Evolutionary conservation across 164 flowering plant genomes (phyloP), one percentile per base, ranked within the genome.

Genomic region (Annona squamosa): DNA sequence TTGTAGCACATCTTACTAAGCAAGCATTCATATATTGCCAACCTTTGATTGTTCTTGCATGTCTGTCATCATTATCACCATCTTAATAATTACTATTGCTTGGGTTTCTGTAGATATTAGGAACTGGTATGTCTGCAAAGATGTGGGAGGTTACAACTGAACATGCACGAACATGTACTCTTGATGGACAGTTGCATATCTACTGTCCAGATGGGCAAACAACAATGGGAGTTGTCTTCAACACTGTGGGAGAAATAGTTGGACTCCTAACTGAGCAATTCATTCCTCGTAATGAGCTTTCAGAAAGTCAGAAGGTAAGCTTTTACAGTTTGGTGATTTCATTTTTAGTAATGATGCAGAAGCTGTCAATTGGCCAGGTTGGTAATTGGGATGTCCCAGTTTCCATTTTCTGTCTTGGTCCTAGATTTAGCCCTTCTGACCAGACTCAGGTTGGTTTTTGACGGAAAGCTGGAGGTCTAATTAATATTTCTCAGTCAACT

Each of bases 91-190:
- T 66, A 47, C 44, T 46, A 42, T 66, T 66, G 65, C 44, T 46
- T n/a, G 43, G 10, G 72, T 62, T 13, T 62, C 56, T 82, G 74
- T 76, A 92, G 97, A 87, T 90, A 62, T 81, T 89, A 71, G 97
- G 97, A 46, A 82, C 83, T 74, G 91, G 91, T 26, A 91, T 90
- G 93, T 86, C 90, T 76, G 77, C 87, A 69, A 91, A 85, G 78
- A 88, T 85, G 87, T 92, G 97, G 95, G 94, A 92, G 0, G 82
- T 82, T 72, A 86, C 85, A 0, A 65, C 85, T 59, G 95, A 88
- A 16, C 97, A 92, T 83, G 92, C 96, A 68, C 82, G 81, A 84
- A 89, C 91, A 63, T 92, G 97, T 75, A 68, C 56, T 64, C 76
- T 86, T 46, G 90, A 83, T 76, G 78, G 81, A 67, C 86, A 77